These are phyloP conservation scores for Viola pubescens DNA, from an alignment of 441 rosid genomes.

Conservation along the genomic window DNA sequence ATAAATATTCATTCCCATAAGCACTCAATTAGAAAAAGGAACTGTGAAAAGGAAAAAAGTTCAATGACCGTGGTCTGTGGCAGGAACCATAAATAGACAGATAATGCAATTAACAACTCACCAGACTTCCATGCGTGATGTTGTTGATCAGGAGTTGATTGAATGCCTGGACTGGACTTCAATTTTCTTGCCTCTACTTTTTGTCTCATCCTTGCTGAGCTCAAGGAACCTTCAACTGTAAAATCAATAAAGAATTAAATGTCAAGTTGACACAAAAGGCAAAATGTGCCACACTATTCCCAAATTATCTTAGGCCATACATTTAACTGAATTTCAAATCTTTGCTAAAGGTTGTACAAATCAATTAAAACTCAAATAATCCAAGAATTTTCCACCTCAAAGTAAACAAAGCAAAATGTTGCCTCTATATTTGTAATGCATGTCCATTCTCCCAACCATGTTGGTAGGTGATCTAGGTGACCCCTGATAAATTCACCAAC, in stretches of 20 bases:
- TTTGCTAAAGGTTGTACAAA: too few species aligned
- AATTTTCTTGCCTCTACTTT: slow-evolving; percentile 28
- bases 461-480: too few species aligned
- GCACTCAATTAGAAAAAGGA: not conserved
- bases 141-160: slow-evolving; percentile 13
- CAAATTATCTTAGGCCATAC: too few species aligned
- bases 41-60: not conserved
- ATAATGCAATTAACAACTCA: slow-evolving; percentile 12
- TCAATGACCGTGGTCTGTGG: not conserved
- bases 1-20: slow-evolving; percentile 12
- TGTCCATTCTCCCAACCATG: too few species aligned
- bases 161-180: slow-evolving; percentile 18
- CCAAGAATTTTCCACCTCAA: too few species aligned
- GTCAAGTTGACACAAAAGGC: slow-evolving; percentile 2
- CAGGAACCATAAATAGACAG: not conserved
- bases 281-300: not conserved
- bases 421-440: too few species aligned
- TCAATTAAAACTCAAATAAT: too few species aligned
- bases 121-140: slow-evolving; percentile 22
- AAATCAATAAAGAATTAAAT: slow-evolving; percentile 6
- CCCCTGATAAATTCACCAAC: too few species aligned
- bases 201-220: slow-evolving; percentile 48
- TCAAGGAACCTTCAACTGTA: slow-evolving; percentile 72
- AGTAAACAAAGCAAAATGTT: too few species aligned
- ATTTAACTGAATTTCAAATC: too few species aligned